phyloP scores from a whole-genome alignment of 2,329 filamentous ascomycete species.

The Trichoderma pleuroti region DNA sequence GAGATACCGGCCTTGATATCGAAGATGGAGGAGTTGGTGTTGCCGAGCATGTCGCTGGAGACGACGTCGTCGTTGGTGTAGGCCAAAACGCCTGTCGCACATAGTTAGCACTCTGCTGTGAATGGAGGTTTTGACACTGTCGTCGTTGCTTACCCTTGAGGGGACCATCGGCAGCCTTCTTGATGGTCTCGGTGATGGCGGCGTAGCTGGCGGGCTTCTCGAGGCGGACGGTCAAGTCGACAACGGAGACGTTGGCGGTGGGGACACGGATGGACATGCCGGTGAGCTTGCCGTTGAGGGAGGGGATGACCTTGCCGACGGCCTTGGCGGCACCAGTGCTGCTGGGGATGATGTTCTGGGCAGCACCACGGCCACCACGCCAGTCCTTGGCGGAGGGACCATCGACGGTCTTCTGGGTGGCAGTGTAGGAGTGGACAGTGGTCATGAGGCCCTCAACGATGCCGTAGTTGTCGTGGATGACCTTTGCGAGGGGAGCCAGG shows the following conservation, averaged over 20 bases:
- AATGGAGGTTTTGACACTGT: not conserved
- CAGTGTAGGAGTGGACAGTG: slow-evolving; percentile 99
- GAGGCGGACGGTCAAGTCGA: slow-evolving; percentile 90
- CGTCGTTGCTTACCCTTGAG: slow-evolving; percentile 70
- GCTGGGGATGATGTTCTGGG: slow-evolving; percentile 99
- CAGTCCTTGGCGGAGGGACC: slow-evolving; percentile 98
- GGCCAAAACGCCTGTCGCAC: slow-evolving; percentile 68
- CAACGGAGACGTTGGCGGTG: slow-evolving; percentile 97
- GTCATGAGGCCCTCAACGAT: slow-evolving; percentile 99
- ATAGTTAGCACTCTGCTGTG: not conserved
- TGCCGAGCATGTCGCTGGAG: slow-evolving; percentile 89
- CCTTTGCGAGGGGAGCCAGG: slow-evolving; percentile 98
- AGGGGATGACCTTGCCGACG: slow-evolving; percentile 98
- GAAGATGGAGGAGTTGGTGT: slow-evolving; percentile 94
- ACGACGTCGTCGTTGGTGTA: slow-evolving; percentile 98
- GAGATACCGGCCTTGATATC: slow-evolving; percentile 99
- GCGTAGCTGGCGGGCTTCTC: slow-evolving; percentile 88
- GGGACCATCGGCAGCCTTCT: slow-evolving; percentile 76
- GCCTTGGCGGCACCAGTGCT: slow-evolving; percentile 99
- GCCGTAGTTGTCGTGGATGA: slow-evolving; percentile 96
- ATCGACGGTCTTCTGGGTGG: slow-evolving; percentile 99
- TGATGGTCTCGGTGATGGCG: slow-evolving; percentile 88
- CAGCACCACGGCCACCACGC: slow-evolving; percentile 97
- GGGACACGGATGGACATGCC: slow-evolving; percentile 99
- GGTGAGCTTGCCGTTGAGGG: slow-evolving; percentile 98